Evolutionary conservation across 805 yeast genomes (phyloP).

Genomic region (Candida ortonii): DNA sequence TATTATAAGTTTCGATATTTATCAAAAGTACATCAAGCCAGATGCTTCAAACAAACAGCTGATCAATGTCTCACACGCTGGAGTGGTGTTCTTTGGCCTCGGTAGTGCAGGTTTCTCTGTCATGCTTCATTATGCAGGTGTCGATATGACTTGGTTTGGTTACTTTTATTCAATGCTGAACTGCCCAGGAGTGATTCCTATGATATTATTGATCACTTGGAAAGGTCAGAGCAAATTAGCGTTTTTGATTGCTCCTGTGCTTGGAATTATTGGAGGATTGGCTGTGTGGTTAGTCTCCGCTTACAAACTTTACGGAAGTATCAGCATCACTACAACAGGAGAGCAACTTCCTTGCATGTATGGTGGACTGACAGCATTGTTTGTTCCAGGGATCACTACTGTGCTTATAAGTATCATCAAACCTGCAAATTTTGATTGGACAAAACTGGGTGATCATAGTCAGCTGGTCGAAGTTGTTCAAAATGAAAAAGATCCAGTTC

Average conservation of each 20-base stretch:
- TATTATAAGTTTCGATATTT: slow-evolving; percentile 45
- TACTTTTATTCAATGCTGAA: slow-evolving; percentile 37
- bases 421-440: slow-evolving; percentile 35
- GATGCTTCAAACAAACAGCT: slow-evolving; percentile 41
- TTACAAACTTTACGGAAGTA: slow-evolving; percentile 28
- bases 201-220: slow-evolving; percentile 36
- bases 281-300: slow-evolving; percentile 35
- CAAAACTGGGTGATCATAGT: slow-evolving; percentile 21
- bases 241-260: slow-evolving; percentile 32
- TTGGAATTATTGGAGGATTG: slow-evolving; percentile 32
- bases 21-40: slow-evolving; percentile 41
- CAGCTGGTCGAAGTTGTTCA: slow-evolving; percentile 9
- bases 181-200: slow-evolving; percentile 39
- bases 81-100: slow-evolving; percentile 39
- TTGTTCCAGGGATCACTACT: slow-evolving; percentile 34
- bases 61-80: slow-evolving; percentile 40
- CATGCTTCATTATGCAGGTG: slow-evolving; percentile 35
- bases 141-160: slow-evolving; percentile 37
- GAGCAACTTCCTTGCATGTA: slow-evolving; percentile 35
- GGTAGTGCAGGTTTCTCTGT: slow-evolving; percentile 40
- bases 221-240: slow-evolving; percentile 29
- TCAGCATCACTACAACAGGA: slow-evolving; percentile 29
- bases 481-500: slow-evolving; percentile 5
- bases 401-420: slow-evolving; percentile 30
- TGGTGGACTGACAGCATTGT: slow-evolving; percentile 34